Conservation (phyloP, 345 rosid species). For the Euclidium syriacum region DNA sequence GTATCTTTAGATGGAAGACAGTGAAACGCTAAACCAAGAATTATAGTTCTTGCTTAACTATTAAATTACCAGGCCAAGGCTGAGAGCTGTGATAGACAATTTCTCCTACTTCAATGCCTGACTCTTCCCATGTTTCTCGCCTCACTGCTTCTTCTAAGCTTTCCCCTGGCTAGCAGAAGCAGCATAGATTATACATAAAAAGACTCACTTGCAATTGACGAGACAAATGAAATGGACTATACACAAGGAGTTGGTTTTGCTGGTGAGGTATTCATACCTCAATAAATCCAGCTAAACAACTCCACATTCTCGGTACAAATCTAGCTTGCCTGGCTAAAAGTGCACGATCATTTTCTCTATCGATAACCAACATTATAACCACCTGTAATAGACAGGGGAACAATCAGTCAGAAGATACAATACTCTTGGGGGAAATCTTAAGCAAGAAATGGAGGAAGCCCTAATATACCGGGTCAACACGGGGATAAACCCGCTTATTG, state of each 20-base stretch:
- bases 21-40: neutral
- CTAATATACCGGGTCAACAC: conserved; percentile 70
- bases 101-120: conserved; percentile 93
- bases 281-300: conserved; percentile 91
- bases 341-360: conserved; percentile 72
- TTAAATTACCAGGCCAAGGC: conserved; percentile 89
- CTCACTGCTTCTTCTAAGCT: conserved; percentile 98
- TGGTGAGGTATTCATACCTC: conserved; percentile 46
- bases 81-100: conserved; percentile 93
- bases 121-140: conserved; percentile 94
- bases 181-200: conserved; percentile 7
- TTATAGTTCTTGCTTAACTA: neutral
- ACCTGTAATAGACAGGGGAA: conserved; percentile 41
- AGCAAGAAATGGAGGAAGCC: neutral
- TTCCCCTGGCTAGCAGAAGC: conserved; percentile 78
- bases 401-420: neutral
- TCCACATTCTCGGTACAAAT: conserved; percentile 93
- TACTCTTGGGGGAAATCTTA: conserved; percentile 31
- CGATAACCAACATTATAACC: conserved; percentile 94
- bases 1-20: neutral
- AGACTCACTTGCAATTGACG: neutral
- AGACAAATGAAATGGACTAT: neutral
- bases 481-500: conserved; percentile 73
- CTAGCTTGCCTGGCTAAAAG: conserved; percentile 86
- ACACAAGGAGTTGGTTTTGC: neutral